These are phyloP conservation scores for Immersiporthe knoxdaviesiana DNA, from an alignment of 2,329 filamentous ascomycete genomes.

Conservation along the genomic window DNA sequence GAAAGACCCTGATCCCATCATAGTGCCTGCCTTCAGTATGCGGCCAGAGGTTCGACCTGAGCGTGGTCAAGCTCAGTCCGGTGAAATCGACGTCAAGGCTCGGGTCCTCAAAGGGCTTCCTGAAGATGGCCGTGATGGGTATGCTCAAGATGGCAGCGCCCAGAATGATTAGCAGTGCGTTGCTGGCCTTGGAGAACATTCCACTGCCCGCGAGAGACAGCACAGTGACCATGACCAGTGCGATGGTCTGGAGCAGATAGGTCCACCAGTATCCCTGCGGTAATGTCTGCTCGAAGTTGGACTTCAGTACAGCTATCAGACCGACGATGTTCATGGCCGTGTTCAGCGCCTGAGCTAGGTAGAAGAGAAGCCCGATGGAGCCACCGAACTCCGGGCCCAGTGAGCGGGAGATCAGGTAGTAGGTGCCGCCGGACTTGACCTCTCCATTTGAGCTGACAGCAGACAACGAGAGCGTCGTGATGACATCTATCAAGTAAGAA, in stretches of 20 bases:
- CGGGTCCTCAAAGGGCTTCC: slow-evolving; percentile 67
- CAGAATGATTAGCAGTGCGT: slow-evolving; percentile 72
- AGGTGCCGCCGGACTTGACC: slow-evolving; percentile 83
- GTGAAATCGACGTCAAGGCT: slow-evolving; percentile 73
- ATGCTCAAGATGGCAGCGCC: slow-evolving; percentile 78
- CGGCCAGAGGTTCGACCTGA: slow-evolving; percentile 75
- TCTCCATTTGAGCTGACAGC: slow-evolving; percentile 90
- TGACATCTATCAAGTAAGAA: slow-evolving; percentile 80
- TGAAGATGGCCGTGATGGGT: slow-evolving; percentile 73
- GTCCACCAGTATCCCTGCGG: slow-evolving; percentile 75
- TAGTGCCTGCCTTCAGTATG: slow-evolving; percentile 66
- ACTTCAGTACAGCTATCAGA: slow-evolving; percentile 78
- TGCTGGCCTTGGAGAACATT: slow-evolving; percentile 80
- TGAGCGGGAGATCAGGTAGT: slow-evolving; percentile 85
- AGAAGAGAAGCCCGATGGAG: slow-evolving; percentile 85
- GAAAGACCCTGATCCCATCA: slow-evolving; percentile 69
- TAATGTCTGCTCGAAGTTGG: slow-evolving; percentile 72
- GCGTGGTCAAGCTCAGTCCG: slow-evolving; percentile 70
- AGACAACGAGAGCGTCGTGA: slow-evolving; percentile 84
- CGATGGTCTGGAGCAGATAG: slow-evolving; percentile 74
- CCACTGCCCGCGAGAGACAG: slow-evolving; percentile 81
- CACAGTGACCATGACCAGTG: slow-evolving; percentile 71
- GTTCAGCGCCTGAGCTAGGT: slow-evolving; percentile 86
- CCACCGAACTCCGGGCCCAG: slow-evolving; percentile 88
- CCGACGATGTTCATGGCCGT: slow-evolving; percentile 87